Evolutionary conservation across 345 rosid genomes (phyloP).

Genomic region (Pugionium cornutum): DNA sequence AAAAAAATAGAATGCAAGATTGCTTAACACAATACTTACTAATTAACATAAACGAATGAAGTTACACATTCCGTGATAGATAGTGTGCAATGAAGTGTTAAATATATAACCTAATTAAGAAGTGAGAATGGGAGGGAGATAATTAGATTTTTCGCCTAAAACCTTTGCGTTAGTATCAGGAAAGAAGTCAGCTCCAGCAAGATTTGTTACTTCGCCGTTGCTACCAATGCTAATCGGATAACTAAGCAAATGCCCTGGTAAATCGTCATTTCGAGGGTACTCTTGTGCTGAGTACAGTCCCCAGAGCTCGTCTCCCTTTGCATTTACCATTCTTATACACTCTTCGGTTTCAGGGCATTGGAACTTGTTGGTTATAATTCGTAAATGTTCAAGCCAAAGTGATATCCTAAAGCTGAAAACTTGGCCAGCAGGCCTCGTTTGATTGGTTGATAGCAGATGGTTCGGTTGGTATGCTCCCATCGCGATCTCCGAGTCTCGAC

Average conservation of each 20-base stretch:
- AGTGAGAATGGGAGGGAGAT: conserved; percentile 65
- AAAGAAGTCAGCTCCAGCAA: conserved; percentile 45
- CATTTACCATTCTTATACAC: conserved; percentile 47
- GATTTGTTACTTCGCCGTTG: conserved; percentile 46
- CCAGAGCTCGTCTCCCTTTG: conserved; percentile 49
- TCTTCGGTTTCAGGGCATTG: conserved; percentile 43
- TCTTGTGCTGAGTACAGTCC: conserved; percentile 41
- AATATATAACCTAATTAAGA: conserved; percentile 41
- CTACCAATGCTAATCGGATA: conserved; percentile 58
- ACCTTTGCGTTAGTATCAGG: conserved; percentile 76
- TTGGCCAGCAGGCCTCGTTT: conserved; percentile 47
- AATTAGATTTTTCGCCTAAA: conserved; percentile 51
- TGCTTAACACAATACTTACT: background rate
- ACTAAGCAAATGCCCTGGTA: conserved; percentile 53
- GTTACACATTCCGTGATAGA: background rate
- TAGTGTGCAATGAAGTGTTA: background rate
- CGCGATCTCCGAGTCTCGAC: conserved; percentile 77
- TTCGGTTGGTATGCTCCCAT: conserved; percentile 86
- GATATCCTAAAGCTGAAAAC: conserved; percentile 63
- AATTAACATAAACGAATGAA: background rate
- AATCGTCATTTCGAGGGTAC: conserved; percentile 31
- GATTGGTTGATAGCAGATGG: conserved; percentile 43
- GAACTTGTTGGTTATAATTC: conserved; percentile 13
- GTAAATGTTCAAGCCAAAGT: conserved; percentile 66
- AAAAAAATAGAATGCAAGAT: background rate